A percentile compares a stretch with the other conserved stretches of the same genome.
Evolutionary conservation across 2,329 filamentous ascomycete species (phyloP).

Genomic region (Colletotrichum salicis): DNA sequence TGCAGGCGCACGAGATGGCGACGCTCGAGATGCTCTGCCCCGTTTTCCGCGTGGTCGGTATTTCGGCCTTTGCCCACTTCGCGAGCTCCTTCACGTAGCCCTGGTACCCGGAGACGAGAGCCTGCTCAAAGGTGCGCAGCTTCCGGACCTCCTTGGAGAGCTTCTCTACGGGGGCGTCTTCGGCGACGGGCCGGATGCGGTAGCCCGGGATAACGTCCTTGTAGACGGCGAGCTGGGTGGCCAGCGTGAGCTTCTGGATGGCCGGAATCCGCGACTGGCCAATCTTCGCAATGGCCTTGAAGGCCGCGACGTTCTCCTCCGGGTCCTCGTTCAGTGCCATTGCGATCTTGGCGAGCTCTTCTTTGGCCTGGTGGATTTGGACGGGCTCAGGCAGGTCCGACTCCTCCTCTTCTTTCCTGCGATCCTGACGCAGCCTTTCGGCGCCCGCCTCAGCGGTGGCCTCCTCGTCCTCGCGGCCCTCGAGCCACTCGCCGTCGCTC

Average conservation of each 20-base stretch:
- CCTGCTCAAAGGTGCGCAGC: constrained; percentile 86
- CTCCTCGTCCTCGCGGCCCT: constrained; percentile 66
- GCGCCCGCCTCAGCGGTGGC: constrained; percentile 57
- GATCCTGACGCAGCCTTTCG: constrained; percentile 53
- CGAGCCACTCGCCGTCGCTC: constrained; percentile 73
- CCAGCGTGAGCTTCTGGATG: constrained; percentile 86
- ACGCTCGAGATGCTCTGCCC: constrained; percentile 72
- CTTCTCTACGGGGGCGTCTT: constrained; percentile 80
- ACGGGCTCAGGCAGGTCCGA: constrained; percentile 78
- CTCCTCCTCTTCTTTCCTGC: constrained; percentile 53
- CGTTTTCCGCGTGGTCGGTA: constrained; percentile 48
- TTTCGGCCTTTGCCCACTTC: constrained; percentile 70
- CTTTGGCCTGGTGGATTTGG: constrained; percentile 87
- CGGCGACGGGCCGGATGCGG: constrained; percentile 83
- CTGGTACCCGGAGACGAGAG: constrained; percentile 86
- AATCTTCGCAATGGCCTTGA: constrained; percentile 82
- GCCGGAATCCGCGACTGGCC: constrained; percentile 75
- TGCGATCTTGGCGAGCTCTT: constrained; percentile 88
- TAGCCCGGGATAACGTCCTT: constrained; percentile 98
- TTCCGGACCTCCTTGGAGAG: constrained; percentile 91
- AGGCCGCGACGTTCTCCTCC: constrained; percentile 84
- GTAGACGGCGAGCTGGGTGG: constrained; percentile 89
- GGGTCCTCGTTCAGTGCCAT: constrained; percentile 87
- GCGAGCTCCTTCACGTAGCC: constrained; percentile 82
- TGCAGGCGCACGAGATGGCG: constrained; percentile 87